Conservation (phyloP, 164 flowering plant species). For the Macadamia tetraphylla region DNA sequence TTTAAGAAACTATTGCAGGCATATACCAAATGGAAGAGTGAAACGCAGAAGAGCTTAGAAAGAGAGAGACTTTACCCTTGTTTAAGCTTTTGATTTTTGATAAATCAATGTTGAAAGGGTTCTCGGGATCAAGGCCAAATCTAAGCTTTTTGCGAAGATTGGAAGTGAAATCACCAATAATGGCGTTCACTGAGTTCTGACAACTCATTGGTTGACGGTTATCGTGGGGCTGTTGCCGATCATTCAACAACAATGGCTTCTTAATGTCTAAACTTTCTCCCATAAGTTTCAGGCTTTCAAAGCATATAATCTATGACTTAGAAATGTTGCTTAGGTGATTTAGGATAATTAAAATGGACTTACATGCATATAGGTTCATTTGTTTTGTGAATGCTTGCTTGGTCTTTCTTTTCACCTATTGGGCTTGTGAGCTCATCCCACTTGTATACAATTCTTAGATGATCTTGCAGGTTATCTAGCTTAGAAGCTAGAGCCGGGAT, state of each 20-base stretch:
- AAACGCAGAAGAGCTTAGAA: background rate
- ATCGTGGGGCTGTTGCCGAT: background rate
- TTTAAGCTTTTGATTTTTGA: constrained; percentile 21
- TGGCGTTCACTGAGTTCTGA: constrained; percentile 11
- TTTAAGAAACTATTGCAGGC: too few species aligned
- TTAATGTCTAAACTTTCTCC: constrained; percentile 6
- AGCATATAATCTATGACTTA: too few species aligned
- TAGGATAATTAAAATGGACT: too few species aligned
- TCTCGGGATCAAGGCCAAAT: constrained; percentile 31
- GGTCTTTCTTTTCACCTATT: too few species aligned
- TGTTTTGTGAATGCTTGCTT: too few species aligned
- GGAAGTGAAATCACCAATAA: constrained; percentile 22
- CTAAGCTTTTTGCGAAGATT: constrained; percentile 28
- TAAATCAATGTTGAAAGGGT: constrained; percentile 23
- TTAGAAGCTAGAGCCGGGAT: too few species aligned
- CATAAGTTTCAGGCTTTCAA: background rate
- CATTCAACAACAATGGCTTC: constrained; percentile 18
- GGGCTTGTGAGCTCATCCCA: too few species aligned
- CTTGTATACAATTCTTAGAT: too few species aligned
- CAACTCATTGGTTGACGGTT: background rate
- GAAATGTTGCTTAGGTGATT: too few species aligned
- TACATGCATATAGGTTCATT: too few species aligned
- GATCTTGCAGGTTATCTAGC: too few species aligned
- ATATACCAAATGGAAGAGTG: background rate
- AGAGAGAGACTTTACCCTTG: constrained; percentile 17